Conservation (phyloP, 2,329 filamentous ascomycete genomes). For the Penicillium rolfsii region DNA sequence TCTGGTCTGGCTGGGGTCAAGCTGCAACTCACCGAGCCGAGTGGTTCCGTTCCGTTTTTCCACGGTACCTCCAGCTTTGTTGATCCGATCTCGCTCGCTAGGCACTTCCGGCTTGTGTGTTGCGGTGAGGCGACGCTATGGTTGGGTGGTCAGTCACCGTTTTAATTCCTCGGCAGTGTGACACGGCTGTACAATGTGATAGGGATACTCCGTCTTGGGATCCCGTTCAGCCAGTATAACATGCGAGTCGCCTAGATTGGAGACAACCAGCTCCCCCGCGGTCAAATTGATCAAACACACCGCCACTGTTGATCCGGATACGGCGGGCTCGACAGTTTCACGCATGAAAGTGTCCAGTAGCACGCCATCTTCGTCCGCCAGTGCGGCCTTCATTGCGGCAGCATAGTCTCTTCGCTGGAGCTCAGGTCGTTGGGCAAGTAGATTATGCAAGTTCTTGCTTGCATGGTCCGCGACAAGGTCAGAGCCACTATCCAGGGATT, state of each 20-base stretch:
- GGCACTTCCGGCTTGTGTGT: slow-evolving; percentile 38
- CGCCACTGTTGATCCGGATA: slow-evolving; percentile 40
- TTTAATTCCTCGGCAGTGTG: neutral
- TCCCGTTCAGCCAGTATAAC: slow-evolving; percentile 39
- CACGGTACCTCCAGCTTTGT: slow-evolving; percentile 37
- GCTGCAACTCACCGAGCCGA: slow-evolving; percentile 33
- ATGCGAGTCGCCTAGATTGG: slow-evolving; percentile 43
- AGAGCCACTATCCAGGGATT: slow-evolving; percentile 31
- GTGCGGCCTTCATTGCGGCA: slow-evolving; percentile 35
- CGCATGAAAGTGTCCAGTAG: slow-evolving; percentile 34
- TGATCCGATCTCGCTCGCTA: slow-evolving; percentile 37
- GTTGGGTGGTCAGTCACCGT: neutral
- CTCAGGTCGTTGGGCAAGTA: slow-evolving; percentile 36
- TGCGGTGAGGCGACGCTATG: slow-evolving; percentile 38
- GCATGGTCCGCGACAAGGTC: slow-evolving; percentile 39
- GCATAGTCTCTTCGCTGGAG: slow-evolving; percentile 36
- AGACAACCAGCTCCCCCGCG: slow-evolving; percentile 36
- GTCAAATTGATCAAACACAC: slow-evolving; percentile 40
- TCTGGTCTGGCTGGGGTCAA: neutral
- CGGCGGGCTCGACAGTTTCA: slow-evolving; percentile 31
- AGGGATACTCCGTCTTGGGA: slow-evolving; percentile 31
- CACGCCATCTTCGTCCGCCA: slow-evolving; percentile 36
- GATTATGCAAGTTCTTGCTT: slow-evolving; percentile 31
- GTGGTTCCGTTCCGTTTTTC: slow-evolving; percentile 31
- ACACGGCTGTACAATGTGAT: slow-evolving; percentile 26